Conservation (phyloP, 2,329 filamentous ascomycete species). For the Phyllosticta citribraziliensis region DNA sequence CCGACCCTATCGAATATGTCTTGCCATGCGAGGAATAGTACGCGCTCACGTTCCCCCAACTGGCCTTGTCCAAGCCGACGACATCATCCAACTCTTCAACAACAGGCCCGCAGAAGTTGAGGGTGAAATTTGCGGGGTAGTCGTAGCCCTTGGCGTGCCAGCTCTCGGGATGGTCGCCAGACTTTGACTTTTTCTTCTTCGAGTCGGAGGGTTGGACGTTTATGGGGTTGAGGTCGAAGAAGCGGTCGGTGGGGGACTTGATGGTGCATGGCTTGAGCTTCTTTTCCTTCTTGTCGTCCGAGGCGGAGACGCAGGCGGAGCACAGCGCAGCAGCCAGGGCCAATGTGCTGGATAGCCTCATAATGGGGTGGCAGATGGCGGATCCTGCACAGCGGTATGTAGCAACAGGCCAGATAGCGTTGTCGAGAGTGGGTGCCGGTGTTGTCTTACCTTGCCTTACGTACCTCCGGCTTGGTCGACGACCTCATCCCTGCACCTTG, state of each 20-base stretch:
- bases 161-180: conserved; percentile 49
- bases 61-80: conserved; percentile 50
- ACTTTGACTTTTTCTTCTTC: conserved; percentile 32
- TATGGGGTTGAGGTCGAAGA: conserved; percentile 54
- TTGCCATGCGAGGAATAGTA: conserved; percentile 60
- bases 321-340: conserved; percentile 23
- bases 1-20: conserved; percentile 66
- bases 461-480: neutral
- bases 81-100: conserved; percentile 55
- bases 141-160: conserved; percentile 63
- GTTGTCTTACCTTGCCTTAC: conserved; percentile 1
- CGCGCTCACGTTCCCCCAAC: conserved; percentile 67
- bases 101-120: conserved; percentile 74
- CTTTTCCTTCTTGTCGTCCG: conserved; percentile 33
- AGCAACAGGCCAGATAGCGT: neutral
- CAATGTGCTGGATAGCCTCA: conserved; percentile 20
- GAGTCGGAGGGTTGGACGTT: conserved; percentile 36
- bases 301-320: conserved; percentile 25
- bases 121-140: conserved; percentile 70
- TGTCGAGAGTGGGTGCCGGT: neutral
- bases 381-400: neutral
- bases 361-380: conserved; percentile 8
- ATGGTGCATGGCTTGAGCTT: conserved; percentile 50
- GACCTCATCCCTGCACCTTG: neutral
- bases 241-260: conserved; percentile 50